Base-by-base conservation (phyloP, 768 basidiomycete species). In the Daedaleopsis nitida region DNA sequence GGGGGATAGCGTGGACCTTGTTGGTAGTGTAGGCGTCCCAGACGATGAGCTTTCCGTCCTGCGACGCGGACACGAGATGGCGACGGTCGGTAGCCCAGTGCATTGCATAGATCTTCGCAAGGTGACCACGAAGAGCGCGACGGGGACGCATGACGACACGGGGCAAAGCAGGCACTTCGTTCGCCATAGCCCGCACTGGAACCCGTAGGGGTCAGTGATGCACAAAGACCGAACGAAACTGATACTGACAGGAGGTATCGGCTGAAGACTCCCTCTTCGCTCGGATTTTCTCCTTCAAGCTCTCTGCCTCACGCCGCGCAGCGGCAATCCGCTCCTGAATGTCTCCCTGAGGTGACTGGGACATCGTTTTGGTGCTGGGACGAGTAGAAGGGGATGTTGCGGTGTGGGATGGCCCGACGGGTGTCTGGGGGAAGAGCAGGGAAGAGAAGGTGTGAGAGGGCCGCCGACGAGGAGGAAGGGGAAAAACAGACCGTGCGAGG, bases 1-100 rank as follows among this genome's bases (percentile, higher is more conserved):
- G 81, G 53, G 96, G 96, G 74, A 99, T 99, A 68, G 96, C 96
- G 72, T 99, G 97, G 62, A 99, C 96, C 81, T 99, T 99, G 85
- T 99, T 99, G 60, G 96, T 97, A n/a, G 96, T 98, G 77, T 98
- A 98, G 53, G 96, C 96, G 76, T 99, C 96, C 96, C 96, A 99
- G 56, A 99, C 96, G 73, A 99, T 98, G 60, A 99, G 86, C 76
- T 99, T 99, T 55, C 96, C 96, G 73, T 99, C 96, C 74, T 99
- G 96, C 2, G 96, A 98, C n/a, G 96, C 96, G 16, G 97, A 98
- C 38, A 99, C 96, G 62, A 99, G 86, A 80, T 99, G 96, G 69
- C 97, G 84, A 71, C 94, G 86, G 81, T 99, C 96, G 55, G 91
- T 88, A 37, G 96, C 91, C 97, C 97, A 99, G 76, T 99, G 97